A percentile compares a stretch with the other conserved stretches of the same genome.
Conservation (phyloP, 2,329 filamentous ascomycete species). For the Alternaria rosae region DNA sequence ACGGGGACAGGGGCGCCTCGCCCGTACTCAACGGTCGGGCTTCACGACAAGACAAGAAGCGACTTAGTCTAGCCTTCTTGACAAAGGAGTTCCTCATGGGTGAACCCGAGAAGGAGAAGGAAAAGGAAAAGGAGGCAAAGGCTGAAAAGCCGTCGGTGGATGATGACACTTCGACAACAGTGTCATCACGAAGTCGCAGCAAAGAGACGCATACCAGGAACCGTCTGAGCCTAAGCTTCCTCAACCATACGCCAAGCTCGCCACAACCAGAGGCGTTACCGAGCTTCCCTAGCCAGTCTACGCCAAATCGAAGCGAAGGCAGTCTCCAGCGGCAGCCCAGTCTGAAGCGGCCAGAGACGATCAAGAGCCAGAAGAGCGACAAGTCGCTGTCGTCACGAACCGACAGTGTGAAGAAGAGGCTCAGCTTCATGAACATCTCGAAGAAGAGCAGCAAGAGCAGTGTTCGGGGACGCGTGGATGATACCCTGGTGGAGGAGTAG, state of each 20-base stretch:
- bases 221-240: conserved; percentile 40
- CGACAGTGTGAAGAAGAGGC: conserved; percentile 73
- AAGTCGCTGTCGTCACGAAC: conserved; percentile 55
- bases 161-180: conserved; percentile 32
- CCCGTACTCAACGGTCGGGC: conserved; percentile 31
- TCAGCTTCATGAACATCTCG: conserved; percentile 79
- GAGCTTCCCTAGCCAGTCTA: conserved; percentile 25
- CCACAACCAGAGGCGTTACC: conserved; percentile 42
- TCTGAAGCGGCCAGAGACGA: conserved; percentile 35
- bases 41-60: conserved; percentile 50
- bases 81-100: conserved; percentile 43
- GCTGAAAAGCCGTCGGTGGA: conserved; percentile 27
- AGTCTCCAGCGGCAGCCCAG: conserved; percentile 25
- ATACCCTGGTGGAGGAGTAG: conserved; percentile 47
- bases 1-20: conserved; percentile 35
- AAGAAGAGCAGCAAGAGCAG: conserved; percentile 70
- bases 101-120: conserved; percentile 28
- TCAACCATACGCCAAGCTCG: conserved; percentile 33
- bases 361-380: conserved; percentile 52
- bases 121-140: conserved; percentile 25
- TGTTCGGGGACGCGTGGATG: conserved; percentile 42
- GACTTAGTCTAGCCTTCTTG: conserved; percentile 49
- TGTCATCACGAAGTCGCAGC: conserved; percentile 41
- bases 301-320: conserved; percentile 26
- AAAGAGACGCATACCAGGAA: conserved; percentile 39